Percentiles rank a stretch among this genome's conserved stretches.
Evolutionary conservation across 1,284 basidiomycete species (phyloP).

Genomic region (Anthracocystis setariae): DNA sequence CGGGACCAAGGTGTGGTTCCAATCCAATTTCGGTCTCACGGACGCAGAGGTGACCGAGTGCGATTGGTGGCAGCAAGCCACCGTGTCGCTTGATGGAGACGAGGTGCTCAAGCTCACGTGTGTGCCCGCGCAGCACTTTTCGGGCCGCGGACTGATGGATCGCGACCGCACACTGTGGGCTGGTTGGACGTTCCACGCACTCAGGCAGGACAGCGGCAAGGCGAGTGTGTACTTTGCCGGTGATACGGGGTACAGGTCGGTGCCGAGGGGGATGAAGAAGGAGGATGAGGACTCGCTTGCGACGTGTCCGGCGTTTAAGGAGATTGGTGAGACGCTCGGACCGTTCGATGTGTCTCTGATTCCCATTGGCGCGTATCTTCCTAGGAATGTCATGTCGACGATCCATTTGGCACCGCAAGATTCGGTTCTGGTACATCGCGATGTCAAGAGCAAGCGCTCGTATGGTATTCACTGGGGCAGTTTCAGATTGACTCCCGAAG

Average conservation of each 20-base stretch:
- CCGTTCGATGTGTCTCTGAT: conserved; percentile 57
- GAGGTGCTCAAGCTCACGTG: conserved; percentile 44
- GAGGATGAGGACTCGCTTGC: conserved; percentile 52
- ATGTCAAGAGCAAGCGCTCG: conserved; percentile 33
- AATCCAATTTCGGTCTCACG: conserved; percentile 36
- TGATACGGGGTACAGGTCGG: conserved; percentile 51
- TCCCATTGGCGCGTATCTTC: conserved; percentile 59
- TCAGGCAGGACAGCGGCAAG: conserved; percentile 6
- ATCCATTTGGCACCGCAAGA: conserved; percentile 54
- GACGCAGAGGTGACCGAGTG: conserved; percentile 49
- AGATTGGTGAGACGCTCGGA: conserved; percentile 56
- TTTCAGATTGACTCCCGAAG: conserved; percentile 55
- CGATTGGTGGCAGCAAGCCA: conserved; percentile 59
- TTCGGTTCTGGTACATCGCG: conserved; percentile 48
- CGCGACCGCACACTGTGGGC: conserved; percentile 56
- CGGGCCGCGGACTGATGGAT: conserved; percentile 33
- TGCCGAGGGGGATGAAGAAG: conserved; percentile 31
- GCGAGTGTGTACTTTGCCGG: conserved; percentile 59
- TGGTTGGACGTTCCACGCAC: conserved; percentile 49
- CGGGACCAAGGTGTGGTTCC: conserved; percentile 50
- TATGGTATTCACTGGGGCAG: conserved; percentile 60
- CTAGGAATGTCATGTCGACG: conserved; percentile 56
- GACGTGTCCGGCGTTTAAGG: conserved; percentile 55
- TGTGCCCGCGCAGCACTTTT: conserved; percentile 59
- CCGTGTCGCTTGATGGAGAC: conserved; percentile 16